Evolutionary conservation across 352 stramenopile genomes (phyloP), one percentile per base, ranked within the genome.

Genomic region (Phytopythium ostracodes): DNA sequence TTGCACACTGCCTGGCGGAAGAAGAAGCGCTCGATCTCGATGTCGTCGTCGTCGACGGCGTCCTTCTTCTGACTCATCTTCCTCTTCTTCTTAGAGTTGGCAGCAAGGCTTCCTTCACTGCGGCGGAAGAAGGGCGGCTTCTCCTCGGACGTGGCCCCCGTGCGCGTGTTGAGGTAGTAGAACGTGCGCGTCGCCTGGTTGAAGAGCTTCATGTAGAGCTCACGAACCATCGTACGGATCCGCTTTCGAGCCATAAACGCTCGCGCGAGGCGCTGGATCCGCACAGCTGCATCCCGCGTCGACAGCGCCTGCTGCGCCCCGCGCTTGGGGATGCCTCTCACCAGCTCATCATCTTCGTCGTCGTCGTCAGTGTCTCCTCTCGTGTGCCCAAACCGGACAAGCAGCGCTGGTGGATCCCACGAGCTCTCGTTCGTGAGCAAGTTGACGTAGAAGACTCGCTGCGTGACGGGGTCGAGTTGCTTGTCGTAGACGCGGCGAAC

Each of bases 201-300:
- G 54, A 89, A 87, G 14, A 91, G 79, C 71, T 89, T 89, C 81
- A 91, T 91, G 72, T 88, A 91, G 58, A 71, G 80, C 52, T 91
- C 81, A 11, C 75, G 74, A 7, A 91, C 68, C 33, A 89, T 65
- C 38, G 63, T 55, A 6, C 77, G 70, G 24, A 91, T 74, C 1
- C 63, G 57, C 14, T 60, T 64, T 38, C 65, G 64, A 12, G 81
- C 81, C 0, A 89, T 47, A 36, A 75, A 77, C 15, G 69, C 72
- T 9, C 81, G 68, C 4, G 46, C 72, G 2, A 72, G 38, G 4
- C 81, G 75, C 56, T 91, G 81, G 49, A 91, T 87, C 2, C 77
- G 66, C 50, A 73, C 67, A 0, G 75, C 66, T 11, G 81, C 81
- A 8, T 88, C 79, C 20, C 52, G 46, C 0, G 53, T 51, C 2